Conservation (phyloP, 2,329 filamentous ascomycete species). For the Penicillium brevicompactum region DNA sequence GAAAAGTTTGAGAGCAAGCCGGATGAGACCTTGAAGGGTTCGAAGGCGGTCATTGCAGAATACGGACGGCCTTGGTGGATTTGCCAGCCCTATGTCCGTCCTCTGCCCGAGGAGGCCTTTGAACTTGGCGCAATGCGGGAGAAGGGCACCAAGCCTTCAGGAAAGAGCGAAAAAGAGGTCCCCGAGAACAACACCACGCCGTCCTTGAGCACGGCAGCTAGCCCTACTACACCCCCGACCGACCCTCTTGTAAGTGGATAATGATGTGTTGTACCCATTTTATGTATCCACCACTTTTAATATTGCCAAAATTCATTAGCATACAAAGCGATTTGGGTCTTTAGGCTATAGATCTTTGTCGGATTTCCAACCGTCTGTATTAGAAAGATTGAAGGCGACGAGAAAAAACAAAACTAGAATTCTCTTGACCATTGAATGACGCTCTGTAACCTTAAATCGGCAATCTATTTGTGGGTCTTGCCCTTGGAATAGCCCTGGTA, state of each 20-base stretch:
- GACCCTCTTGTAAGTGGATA: conserved; percentile 35
- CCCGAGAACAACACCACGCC: conserved; percentile 15
- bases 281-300: too few relatives aligned
- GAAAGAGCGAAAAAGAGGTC: conserved; percentile 17
- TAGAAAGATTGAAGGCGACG: too few relatives aligned
- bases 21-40: conserved; percentile 44
- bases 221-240: conserved; percentile 25
- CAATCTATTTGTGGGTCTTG: too few relatives aligned
- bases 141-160: conserved; percentile 62
- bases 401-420: too few relatives aligned
- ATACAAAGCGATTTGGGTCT: too few relatives aligned
- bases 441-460: too few relatives aligned
- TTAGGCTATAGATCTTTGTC: too few relatives aligned
- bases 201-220: conserved; percentile 11
- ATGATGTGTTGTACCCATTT: background rate
- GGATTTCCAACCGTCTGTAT: too few relatives aligned
- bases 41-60: conserved; percentile 64
- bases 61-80: conserved; percentile 89
- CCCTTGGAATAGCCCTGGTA: too few relatives aligned
- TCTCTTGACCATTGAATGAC: too few relatives aligned
- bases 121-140: conserved; percentile 75
- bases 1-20: conserved; percentile 39
- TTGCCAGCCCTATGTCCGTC: conserved; percentile 82
- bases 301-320: too few relatives aligned
- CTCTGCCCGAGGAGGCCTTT: conserved; percentile 83